Evolutionary conservation across 805 yeast genomes (phyloP).

Genomic region (Yarrowia alimentaria): DNA sequence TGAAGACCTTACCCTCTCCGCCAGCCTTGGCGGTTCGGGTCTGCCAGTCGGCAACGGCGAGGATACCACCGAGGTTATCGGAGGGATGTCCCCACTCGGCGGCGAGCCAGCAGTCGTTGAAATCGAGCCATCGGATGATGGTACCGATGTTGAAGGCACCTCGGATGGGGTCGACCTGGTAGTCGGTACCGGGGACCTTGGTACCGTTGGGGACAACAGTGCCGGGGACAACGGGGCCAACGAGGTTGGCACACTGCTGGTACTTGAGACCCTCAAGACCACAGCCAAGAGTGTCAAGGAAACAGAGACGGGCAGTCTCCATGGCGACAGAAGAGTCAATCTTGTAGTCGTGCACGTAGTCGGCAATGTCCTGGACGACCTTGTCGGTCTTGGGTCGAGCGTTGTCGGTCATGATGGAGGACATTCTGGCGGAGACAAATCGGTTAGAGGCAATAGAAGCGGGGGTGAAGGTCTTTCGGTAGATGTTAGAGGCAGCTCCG

Average conservation of each 20-base stretch:
- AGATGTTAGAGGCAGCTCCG: slow-evolving; percentile 27
- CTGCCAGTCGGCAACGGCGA: slow-evolving; percentile 57
- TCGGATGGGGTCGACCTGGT: slow-evolving; percentile 54
- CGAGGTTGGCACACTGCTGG: slow-evolving; percentile 48
- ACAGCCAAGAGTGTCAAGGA: slow-evolving; percentile 59
- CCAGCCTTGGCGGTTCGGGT: slow-evolving; percentile 48
- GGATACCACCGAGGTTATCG: slow-evolving; percentile 58
- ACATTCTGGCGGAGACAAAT: slow-evolving; percentile 28
- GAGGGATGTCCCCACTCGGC: slow-evolving; percentile 73
- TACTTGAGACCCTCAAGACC: slow-evolving; percentile 59
- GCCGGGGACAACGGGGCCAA: slow-evolving; percentile 60
- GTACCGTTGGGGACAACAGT: slow-evolving; percentile 55
- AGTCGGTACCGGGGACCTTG: slow-evolving; percentile 53
- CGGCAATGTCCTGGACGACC: slow-evolving; percentile 50
- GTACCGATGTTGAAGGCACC: slow-evolving; percentile 61
- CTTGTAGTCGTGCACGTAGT: slow-evolving; percentile 49
- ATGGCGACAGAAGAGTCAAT: slow-evolving; percentile 49
- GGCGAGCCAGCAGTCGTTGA: slow-evolving; percentile 64
- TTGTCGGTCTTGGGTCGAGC: slow-evolving; percentile 53
- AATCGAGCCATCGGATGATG: slow-evolving; percentile 59
- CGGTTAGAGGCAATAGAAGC: slow-evolving; percentile 28
- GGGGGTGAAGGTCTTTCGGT: slow-evolving; percentile 28
- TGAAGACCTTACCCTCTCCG: slow-evolving; percentile 45
- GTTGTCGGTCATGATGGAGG: slow-evolving; percentile 41
- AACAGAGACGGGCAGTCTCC: slow-evolving; percentile 55